Percentiles rank a stretch among this genome's conserved stretches.
These are phyloP conservation scores for Holtermannia corniformis DNA, from an alignment of 768 basidiomycete genomes.

Conservation along the genomic window DNA sequence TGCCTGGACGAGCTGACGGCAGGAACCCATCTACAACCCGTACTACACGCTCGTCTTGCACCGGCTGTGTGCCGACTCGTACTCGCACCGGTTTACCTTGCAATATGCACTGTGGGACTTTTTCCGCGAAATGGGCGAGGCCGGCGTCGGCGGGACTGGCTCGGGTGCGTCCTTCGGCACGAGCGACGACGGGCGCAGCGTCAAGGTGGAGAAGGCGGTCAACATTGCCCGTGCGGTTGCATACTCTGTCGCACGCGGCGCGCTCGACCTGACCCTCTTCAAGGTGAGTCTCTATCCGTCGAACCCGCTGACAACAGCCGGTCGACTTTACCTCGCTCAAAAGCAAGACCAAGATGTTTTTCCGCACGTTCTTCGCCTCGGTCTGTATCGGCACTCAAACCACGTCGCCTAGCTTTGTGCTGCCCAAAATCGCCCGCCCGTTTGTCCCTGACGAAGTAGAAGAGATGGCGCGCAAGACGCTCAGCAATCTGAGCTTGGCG, in stretches of 20 bases:
- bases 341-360: constrained; percentile 54
- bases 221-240: constrained; percentile 80
- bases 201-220: constrained; percentile 48
- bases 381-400: constrained; percentile 68
- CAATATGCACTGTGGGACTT: constrained; percentile 98
- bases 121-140: constrained; percentile 79
- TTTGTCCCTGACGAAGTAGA: constrained; percentile 55
- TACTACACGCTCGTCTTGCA: constrained; percentile 86
- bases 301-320: constrained; percentile 50
- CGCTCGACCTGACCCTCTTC: constrained; percentile 61
- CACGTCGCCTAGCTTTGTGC: constrained; percentile 53
- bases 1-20: neutral
- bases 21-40: constrained; percentile 91
- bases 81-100: constrained; percentile 80
- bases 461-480: constrained; percentile 67
- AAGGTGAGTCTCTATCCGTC: constrained; percentile 52
- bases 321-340: constrained; percentile 74
- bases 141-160: constrained; percentile 56
- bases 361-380: constrained; percentile 59
- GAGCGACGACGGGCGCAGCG: constrained; percentile 44
- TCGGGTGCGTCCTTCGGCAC: constrained; percentile 48
- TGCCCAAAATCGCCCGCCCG: constrained; percentile 32
- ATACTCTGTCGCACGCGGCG: constrained; percentile 88
- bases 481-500: constrained; percentile 56
- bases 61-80: constrained; percentile 65